These are phyloP conservation scores for Fraxinus paxiana DNA, from an alignment of 305 asterid species.

Conservation along the genomic window DNA sequence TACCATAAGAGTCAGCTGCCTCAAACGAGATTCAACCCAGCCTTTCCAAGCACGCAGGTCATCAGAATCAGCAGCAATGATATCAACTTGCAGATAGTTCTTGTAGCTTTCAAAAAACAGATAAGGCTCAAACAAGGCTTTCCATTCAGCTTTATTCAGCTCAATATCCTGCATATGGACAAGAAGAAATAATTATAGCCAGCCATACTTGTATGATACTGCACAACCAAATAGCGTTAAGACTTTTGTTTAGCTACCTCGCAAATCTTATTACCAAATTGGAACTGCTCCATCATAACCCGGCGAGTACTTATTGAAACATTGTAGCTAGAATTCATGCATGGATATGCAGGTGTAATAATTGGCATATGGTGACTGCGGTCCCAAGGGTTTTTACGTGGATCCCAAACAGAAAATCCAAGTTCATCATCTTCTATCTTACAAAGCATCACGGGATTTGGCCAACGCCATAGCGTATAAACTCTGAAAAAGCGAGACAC, in stretches of 20 bases:
- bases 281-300: slow-evolving; percentile 82
- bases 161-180: slow-evolving; percentile 67
- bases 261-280: slow-evolving; percentile 63
- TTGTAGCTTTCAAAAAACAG: slow-evolving; percentile 77
- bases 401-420: slow-evolving; percentile 91
- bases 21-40: slow-evolving; percentile 92
- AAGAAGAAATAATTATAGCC: neutral
- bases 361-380: slow-evolving; percentile 84
- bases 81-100: slow-evolving; percentile 81
- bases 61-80: slow-evolving; percentile 70
- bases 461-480: slow-evolving; percentile 95
- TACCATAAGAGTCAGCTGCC: slow-evolving; percentile 92
- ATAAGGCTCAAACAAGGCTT: slow-evolving; percentile 75
- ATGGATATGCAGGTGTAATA: slow-evolving; percentile 96
- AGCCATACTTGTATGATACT: slow-evolving; percentile 1
- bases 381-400: slow-evolving; percentile 80
- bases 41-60: slow-evolving; percentile 95
- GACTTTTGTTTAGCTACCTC: slow-evolving; percentile 49
- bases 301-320: slow-evolving; percentile 86
- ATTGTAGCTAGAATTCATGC: slow-evolving; percentile 97
- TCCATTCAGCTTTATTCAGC: slow-evolving; percentile 67
- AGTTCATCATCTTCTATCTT: slow-evolving; percentile 71
- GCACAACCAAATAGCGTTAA: slow-evolving; percentile 14
- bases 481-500: slow-evolving; percentile 92
- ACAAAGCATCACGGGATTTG: slow-evolving; percentile 89